phyloP scores from a whole-genome alignment of 257 asterid genomes.

The Coffea canephora region DNA sequence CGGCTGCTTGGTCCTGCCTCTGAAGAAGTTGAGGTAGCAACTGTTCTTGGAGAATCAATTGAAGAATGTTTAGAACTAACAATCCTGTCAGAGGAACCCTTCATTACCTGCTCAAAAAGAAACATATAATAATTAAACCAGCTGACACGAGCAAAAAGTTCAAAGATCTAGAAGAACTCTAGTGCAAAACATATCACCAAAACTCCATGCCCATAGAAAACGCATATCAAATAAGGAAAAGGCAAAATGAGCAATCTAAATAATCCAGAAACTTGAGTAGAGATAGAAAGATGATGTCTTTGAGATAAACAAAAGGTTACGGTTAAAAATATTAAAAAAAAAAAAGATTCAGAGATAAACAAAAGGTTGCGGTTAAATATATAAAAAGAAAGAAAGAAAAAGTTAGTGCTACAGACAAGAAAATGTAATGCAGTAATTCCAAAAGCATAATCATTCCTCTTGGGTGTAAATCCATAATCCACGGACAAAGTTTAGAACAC shows the following conservation, averaged over 20 bases:
- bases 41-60: slow-evolving; percentile 10
- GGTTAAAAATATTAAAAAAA: no score
- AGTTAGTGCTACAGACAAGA: neutral
- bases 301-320: neutral
- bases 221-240: neutral
- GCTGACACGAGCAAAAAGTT: neutral
- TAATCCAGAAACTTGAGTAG: neutral
- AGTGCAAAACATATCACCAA: neutral
- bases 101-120: slow-evolving; percentile 30
- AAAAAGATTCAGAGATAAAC: neutral
- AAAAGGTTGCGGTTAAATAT: neutral
- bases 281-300: neutral
- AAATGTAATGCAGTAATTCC: neutral
- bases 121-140: neutral
- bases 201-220: neutral
- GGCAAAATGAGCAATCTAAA: neutral
- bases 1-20: slow-evolving; percentile 40
- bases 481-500: neutral
- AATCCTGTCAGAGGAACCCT: slow-evolving; percentile 21
- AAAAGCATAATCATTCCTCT: neutral
- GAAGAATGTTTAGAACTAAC: slow-evolving; percentile 17
- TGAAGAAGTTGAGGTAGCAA: slow-evolving; percentile 22
- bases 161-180: neutral
- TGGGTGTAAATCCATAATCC: neutral
- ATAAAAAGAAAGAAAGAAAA: neutral